Evolutionary conservation across 257 asterid genomes (phyloP), one percentile per base, ranked within the genome.

Genomic region (Solanum sejunctum): DNA sequence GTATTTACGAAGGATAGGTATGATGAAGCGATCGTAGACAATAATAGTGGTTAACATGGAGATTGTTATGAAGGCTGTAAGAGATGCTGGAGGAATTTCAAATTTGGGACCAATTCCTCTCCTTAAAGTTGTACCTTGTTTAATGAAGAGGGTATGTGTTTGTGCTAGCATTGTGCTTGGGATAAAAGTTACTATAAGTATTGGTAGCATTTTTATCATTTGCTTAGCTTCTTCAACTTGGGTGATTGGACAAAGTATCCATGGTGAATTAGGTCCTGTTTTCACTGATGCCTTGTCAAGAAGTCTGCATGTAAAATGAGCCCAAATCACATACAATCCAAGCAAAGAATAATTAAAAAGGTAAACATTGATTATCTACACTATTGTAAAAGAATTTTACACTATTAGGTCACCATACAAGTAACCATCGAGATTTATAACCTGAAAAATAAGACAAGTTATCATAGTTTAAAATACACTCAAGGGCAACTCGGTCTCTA

Each of bases 201-300:
- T 88, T n/a, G 98, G 97, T 61, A 93, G 80, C 98, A 93, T 92
- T 84, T 92, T 91, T 2, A 93, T 20, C 98, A 94, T 93, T 67
- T 91, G 98, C 32, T 94, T 94, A 3, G 98, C 92, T 85, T 93
- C 91, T 85, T 94, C 98, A 1, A 94, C 97, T 90, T 94, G 95
- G 11, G 98, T 94, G 32, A 94, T 93, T 5, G 98, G 52, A 58
- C 91, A 88, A 13, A 94, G 83, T 78, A 26, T 88, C 95, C 95
- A 93, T 3, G 94, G 87, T 12, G 92, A 81, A 18, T 6, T 60
- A 15, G 71, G 79, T 0, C 86, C 89, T 0, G 69, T 87, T 77
- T 64, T 84, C 54, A 94, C 95, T 0, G 95, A 92, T 32, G 97
- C 98, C 84, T 86, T 94, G 90, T 94, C 96, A 5, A 94, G 97